phyloP scores from a whole-genome alignment of 495 filamentous ascomycete genomes.

The Hyaloscypha variabilis region DNA sequence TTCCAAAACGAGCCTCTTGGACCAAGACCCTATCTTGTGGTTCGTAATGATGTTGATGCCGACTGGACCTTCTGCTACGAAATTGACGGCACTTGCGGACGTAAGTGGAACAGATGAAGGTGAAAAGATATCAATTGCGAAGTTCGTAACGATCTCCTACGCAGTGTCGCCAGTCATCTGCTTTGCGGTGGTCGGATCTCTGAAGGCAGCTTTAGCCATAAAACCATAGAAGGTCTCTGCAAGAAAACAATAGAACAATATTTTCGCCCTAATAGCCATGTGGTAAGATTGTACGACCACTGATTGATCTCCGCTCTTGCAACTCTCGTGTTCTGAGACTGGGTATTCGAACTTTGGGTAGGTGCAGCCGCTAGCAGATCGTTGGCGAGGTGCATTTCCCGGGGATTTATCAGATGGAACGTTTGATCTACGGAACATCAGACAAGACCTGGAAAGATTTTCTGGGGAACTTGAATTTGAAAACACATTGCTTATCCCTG shows the following conservation, averaged over 20 bases:
- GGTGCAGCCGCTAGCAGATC: too few relatives aligned
- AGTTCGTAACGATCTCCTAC: conserved; percentile 55
- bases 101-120: conserved; percentile 56
- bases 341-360: too few relatives aligned
- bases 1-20: conserved; percentile 56
- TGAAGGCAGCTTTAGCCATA: conserved; percentile 28
- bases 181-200: conserved; percentile 34
- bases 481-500: not conserved
- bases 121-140: conserved; percentile 70
- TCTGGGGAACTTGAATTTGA: not conserved
- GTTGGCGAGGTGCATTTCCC: too few relatives aligned
- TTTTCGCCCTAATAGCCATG: not conserved
- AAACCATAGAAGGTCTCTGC: not conserved
- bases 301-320: too few relatives aligned
- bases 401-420: not conserved
- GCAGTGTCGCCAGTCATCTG: conserved; percentile 34
- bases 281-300: too few relatives aligned
- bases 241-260: not conserved
- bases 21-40: conserved; percentile 70
- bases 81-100: conserved; percentile 65
- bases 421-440: conserved; percentile 3
- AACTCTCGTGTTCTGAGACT: too few relatives aligned
- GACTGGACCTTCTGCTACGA: conserved; percentile 68
- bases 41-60: conserved; percentile 80
- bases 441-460: not conserved